A percentile compares a stretch with the other conserved stretches of the same genome.
These are phyloP conservation scores for Trifolium pratense DNA, from an alignment of 306 rosid genomes.

Conservation along the genomic window DNA sequence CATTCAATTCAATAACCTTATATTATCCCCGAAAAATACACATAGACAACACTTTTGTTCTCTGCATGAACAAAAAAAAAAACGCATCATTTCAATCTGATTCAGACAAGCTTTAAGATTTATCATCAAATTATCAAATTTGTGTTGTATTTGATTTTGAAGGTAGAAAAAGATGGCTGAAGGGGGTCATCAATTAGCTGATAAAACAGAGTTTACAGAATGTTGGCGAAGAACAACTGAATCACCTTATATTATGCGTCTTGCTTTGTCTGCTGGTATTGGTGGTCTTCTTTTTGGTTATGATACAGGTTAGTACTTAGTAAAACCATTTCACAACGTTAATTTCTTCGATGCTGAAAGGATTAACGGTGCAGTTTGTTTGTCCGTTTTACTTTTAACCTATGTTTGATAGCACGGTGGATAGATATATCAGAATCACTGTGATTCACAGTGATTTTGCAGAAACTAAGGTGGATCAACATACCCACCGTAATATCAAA, in stretches of 20 bases:
- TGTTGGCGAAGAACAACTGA: conserved; percentile 65
- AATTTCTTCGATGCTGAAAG: too few relatives aligned
- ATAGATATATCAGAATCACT: too few relatives aligned
- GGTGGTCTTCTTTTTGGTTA: conserved; percentile 92
- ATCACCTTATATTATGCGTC: conserved; percentile 80
- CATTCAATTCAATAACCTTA: background rate
- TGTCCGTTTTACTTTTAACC: too few relatives aligned
- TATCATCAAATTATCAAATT: background rate
- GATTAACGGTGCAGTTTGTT: too few relatives aligned
- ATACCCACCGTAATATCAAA: too few relatives aligned
- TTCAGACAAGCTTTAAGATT: background rate
- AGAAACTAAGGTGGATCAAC: too few relatives aligned
- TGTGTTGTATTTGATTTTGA: background rate
- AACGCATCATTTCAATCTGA: background rate
- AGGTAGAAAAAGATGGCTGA: conserved; percentile 42
- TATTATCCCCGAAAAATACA: background rate
- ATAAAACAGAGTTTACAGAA: conserved; percentile 60
- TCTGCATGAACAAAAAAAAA: background rate
- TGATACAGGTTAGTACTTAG: conserved; percentile 59
- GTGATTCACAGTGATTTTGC: too few relatives aligned
- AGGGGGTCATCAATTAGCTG: conserved; percentile 46
- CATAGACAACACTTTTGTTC: too few relatives aligned
- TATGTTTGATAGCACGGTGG: too few relatives aligned
- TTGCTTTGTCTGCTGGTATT: conserved; percentile 82
- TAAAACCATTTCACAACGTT: too few relatives aligned